A percentile compares a stretch with the other conserved stretches of the same genome.
phyloP scores from a whole-genome alignment of 129 eudicot species.

The Flaveria trinervia region DNA sequence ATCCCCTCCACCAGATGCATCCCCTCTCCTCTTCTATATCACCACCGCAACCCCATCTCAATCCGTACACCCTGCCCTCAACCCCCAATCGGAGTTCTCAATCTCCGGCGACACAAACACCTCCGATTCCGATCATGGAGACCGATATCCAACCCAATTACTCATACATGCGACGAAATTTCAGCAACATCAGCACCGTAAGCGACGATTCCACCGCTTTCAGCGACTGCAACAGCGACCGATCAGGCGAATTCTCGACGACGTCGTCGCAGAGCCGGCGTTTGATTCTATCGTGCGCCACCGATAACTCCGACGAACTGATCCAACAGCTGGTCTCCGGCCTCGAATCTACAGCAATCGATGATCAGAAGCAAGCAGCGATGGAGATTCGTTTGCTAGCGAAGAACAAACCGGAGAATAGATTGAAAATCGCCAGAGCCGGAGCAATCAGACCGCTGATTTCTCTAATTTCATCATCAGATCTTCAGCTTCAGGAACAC shows the following conservation, averaged over 20 bases:
- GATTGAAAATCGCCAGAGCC: conserved; percentile 59
- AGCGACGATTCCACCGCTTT: conserved; percentile 44
- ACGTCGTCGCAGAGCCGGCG: conserved; percentile 51
- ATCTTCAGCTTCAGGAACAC: conserved; percentile 44
- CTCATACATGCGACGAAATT: conserved; percentile 52
- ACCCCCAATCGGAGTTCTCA: not conserved
- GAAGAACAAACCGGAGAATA: conserved; percentile 73
- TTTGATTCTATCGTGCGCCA: conserved; percentile 47
- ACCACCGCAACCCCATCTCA: not conserved
- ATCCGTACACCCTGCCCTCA: conserved; percentile 28
- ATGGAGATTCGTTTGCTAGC: conserved; percentile 71
- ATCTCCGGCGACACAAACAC: conserved; percentile 1
- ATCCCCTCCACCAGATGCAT: conserved; percentile 15
- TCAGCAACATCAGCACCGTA: conserved; percentile 31
- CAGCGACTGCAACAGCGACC: conserved; percentile 50
- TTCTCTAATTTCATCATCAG: conserved; percentile 42
- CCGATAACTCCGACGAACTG: conserved; percentile 59
- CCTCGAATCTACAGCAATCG: conserved; percentile 53
- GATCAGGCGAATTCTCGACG: conserved; percentile 45
- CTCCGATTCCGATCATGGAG: conserved; percentile 41
- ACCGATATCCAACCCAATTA: conserved; percentile 48
- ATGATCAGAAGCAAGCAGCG: conserved; percentile 73
- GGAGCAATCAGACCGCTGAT: conserved; percentile 59
- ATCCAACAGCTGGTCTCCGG: conserved; percentile 56
- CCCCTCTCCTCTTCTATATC: conserved; percentile 28